A percentile compares a stretch with the other conserved stretches of the same genome.
Evolutionary conservation across 2,329 filamentous ascomycete genomes (phyloP).

Genomic region (Verticillium tricorpus): DNA sequence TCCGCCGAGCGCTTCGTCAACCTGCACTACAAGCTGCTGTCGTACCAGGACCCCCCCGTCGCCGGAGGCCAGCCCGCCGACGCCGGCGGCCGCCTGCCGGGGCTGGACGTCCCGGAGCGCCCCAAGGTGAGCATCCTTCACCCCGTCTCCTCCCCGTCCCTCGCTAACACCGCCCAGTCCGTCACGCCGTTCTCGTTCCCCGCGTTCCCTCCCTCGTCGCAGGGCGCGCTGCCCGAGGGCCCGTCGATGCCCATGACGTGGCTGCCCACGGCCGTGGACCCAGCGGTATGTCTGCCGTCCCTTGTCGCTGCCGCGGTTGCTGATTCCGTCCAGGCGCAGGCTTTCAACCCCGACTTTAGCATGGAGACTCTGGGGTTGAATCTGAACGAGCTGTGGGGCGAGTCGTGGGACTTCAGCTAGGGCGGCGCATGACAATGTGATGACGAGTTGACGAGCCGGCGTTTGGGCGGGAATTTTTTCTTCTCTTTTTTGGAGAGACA

Average conservation of each 20-base stretch:
- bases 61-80: slow-evolving; percentile 23
- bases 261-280: slow-evolving; percentile 22
- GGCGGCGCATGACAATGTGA: neutral
- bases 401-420: slow-evolving; percentile 37
- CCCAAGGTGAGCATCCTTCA: slow-evolving; percentile 33
- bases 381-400: slow-evolving; percentile 52
- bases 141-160: neutral
- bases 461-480: neutral
- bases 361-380: slow-evolving; percentile 50
- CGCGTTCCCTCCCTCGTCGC: slow-evolving; percentile 11
- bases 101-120: slow-evolving; percentile 29
- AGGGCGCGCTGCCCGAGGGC: slow-evolving; percentile 7
- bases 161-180: slow-evolving; percentile 24
- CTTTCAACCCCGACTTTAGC: slow-evolving; percentile 48
- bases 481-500: neutral
- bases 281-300: slow-evolving; percentile 13
- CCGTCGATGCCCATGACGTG: slow-evolving; percentile 25
- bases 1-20: slow-evolving; percentile 56
- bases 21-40: slow-evolving; percentile 52
- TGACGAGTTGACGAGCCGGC: neutral
- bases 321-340: slow-evolving; percentile 20
- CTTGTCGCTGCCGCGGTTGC: neutral
- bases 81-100: slow-evolving; percentile 18
- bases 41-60: slow-evolving; percentile 45
- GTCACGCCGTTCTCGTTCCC: slow-evolving; percentile 35